A percentile compares a stretch with the other conserved stretches of the same genome.
Conservation (phyloP, 2,329 filamentous ascomycete species). For the Aspergillus sp. region DNA sequence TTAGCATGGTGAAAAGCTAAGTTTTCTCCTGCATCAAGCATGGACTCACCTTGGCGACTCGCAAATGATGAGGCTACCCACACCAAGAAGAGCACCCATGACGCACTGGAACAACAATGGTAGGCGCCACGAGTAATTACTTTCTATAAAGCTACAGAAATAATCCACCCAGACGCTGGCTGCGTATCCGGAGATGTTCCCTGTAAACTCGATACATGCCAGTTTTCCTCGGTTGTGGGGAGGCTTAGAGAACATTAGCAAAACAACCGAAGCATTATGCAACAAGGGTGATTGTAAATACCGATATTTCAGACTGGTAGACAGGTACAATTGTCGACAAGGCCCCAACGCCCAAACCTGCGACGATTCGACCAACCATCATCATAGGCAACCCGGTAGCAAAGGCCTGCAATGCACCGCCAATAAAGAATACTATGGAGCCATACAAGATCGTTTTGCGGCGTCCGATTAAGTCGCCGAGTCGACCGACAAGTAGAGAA, state of each 20-base stretch:
- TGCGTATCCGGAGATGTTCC: slow-evolving; percentile 94
- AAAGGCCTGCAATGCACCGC: slow-evolving; percentile 81
- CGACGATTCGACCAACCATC: slow-evolving; percentile 77
- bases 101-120: slow-evolving; percentile 90
- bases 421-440: slow-evolving; percentile 80
- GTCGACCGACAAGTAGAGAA: slow-evolving; percentile 79
- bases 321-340: slow-evolving; percentile 90
- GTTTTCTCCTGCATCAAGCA: not conserved
- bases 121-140: slow-evolving; percentile 83
- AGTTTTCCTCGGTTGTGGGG: slow-evolving; percentile 94
- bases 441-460: slow-evolving; percentile 91
- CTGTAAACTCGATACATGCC: slow-evolving; percentile 96
- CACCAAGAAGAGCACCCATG: slow-evolving; percentile 82
- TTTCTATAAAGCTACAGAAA: slow-evolving; percentile 87
- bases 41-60: slow-evolving; percentile 80
- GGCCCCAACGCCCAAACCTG: slow-evolving; percentile 83
- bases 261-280: not conserved
- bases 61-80: slow-evolving; percentile 89
- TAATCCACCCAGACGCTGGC: slow-evolving; percentile 99
- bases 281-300: slow-evolving; percentile 19
- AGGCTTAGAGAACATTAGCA: slow-evolving; percentile 51
- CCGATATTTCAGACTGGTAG: slow-evolving; percentile 90
- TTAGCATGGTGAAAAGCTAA: slow-evolving; percentile 10
- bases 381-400: slow-evolving; percentile 87
- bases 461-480: slow-evolving; percentile 90